phyloP scores from a whole-genome alignment of 2,329 filamentous ascomycete species.

The Nothopassalora personata region DNA sequence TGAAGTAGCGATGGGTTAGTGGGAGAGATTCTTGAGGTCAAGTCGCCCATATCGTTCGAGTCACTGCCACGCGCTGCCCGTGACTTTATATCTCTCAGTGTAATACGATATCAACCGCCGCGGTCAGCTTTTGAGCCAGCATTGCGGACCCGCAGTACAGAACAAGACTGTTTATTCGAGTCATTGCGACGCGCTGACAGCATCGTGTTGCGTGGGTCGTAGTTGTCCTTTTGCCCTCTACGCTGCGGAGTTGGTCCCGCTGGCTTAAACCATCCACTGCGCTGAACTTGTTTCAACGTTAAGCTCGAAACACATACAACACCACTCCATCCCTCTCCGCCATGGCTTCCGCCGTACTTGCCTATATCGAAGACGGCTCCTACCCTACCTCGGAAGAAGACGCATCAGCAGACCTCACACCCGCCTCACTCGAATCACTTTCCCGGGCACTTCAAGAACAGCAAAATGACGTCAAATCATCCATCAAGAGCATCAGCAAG shows the following conservation, averaged over 20 bases:
- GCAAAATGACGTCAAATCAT: constrained; percentile 53
- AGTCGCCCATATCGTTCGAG: too few species aligned
- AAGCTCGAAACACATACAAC: neutral
- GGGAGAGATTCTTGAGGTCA: too few species aligned
- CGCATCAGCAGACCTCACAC: constrained; percentile 48
- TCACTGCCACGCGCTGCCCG: too few species aligned
- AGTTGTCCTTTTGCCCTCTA: neutral
- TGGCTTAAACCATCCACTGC: neutral
- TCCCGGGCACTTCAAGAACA: constrained; percentile 49
- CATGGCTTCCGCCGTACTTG: constrained; percentile 57
- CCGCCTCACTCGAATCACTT: constrained; percentile 45
- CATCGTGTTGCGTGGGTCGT: neutral
- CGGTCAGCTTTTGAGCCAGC: neutral
- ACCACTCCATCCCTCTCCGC: neutral
- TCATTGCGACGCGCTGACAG: neutral
- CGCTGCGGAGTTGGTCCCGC: neutral
- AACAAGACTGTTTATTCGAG: neutral
- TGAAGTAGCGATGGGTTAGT: too few species aligned
- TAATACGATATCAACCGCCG: too few species aligned
- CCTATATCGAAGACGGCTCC: constrained; percentile 54
- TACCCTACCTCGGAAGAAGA: constrained; percentile 55
- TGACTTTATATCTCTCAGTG: too few species aligned
- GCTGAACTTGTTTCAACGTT: neutral
- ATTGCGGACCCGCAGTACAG: too few species aligned
- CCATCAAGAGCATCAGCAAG: constrained; percentile 71